Base-by-base conservation (phyloP, 2,329 filamentous ascomycete species). In the Neofusicoccum ribis region DNA sequence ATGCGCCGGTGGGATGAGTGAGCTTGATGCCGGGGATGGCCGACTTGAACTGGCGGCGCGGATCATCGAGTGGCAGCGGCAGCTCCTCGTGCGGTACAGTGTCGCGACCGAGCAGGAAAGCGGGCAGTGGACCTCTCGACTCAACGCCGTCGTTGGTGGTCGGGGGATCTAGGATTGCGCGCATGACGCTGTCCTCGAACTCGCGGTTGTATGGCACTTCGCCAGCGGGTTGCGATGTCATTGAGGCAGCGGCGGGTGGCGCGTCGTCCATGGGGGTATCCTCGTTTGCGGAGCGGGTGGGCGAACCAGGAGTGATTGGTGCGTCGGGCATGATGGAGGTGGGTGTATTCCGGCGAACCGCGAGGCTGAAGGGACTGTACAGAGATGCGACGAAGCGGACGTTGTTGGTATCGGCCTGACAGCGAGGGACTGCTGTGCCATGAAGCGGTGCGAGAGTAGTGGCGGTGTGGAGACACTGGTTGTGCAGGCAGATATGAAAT, bases 1-100 rank as follows among this genome's bases (percentile, higher is more conserved):
- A 72, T 50, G 80, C 81, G n/a, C 81, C 81, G 9, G 78, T 76
- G 2, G 74, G 73, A 67, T 83, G 81, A 0, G 81, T 83, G 62
- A 83, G 76, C 39, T 73, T 73, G 12, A 83, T 66, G 36, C 80
- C 80, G 0, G 80, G 77, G n/a, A 83, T 72, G 7, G 77, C 74
- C 31, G 76, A 78, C 43, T 76, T 69, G 71, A 79, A 78, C 12
- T 76, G 78, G 36, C 81, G 78, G 2, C 80, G 76, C 1, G 76
- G 69, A 23, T 82, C 81, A 51, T 74, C 68, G 11, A 83, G 71
- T 8, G 79, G 74, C 6, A 83, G 72, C 15, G 81, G 81, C 5
- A 83, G 74, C 31, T 73, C 69, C 3, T 72, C 69, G 20, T 74
- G 74, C 27, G 69, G 59, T 46, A 77, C 76, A 70, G 47, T 59